Evolutionary conservation across 148 eudicot genomes (phyloP).

Genomic region (Rhododendron molle): DNA sequence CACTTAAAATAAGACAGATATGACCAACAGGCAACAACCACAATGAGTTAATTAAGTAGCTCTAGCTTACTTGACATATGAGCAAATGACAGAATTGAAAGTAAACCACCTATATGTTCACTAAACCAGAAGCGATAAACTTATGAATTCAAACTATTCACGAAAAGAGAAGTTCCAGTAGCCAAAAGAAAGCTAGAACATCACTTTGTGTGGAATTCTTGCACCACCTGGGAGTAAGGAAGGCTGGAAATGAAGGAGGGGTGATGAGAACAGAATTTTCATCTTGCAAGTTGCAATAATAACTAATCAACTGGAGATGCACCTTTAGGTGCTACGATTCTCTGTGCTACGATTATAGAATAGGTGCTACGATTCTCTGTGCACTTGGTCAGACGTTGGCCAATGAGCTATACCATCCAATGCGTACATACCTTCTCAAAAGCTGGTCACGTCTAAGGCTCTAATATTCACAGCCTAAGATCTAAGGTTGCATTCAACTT

Average conservation of each 20-base stretch:
- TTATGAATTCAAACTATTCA: not conserved
- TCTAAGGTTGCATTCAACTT: not conserved
- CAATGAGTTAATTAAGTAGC: not conserved
- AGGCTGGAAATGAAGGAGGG: not conserved
- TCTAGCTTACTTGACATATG: slow-evolving; percentile 1
- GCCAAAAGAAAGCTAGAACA: not conserved
- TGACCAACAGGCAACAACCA: not conserved
- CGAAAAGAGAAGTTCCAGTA: not conserved
- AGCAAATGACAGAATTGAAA: not conserved
- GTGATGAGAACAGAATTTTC: not conserved
- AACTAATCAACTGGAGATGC: not conserved
- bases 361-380: not conserved
- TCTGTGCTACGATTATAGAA: not conserved
- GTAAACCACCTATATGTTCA: not conserved
- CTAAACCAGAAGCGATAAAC: not conserved
- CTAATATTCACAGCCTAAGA: not conserved
- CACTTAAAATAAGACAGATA: not conserved
- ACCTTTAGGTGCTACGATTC: not conserved
- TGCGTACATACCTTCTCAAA: not conserved
- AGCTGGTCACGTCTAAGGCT: not conserved
- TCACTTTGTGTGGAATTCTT: not conserved
- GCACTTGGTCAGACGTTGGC: not conserved
- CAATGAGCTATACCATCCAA: not conserved
- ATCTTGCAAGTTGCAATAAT: not conserved
- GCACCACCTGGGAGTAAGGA: not conserved